A percentile compares a stretch with the other conserved stretches of the same genome.
Conservation (phyloP, 148 eudicot species). For the Cornus controversa region DNA sequence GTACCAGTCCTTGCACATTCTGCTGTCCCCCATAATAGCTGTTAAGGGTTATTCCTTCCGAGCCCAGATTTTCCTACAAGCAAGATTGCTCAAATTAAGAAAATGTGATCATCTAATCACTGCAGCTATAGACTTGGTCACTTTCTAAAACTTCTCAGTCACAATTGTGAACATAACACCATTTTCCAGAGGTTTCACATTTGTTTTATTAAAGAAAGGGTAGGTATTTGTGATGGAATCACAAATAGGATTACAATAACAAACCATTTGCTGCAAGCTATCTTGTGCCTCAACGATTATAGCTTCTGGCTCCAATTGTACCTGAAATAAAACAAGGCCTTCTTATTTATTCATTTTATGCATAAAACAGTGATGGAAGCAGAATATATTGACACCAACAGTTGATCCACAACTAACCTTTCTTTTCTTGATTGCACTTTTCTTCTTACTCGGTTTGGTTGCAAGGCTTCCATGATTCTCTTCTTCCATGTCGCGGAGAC, state of each 20-base stretch:
- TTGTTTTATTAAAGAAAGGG: no score
- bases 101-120: neutral
- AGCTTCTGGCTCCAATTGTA: constrained; percentile 65
- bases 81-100: neutral
- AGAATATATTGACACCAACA: constrained; percentile 11
- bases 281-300: constrained; percentile 67
- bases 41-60: constrained; percentile 67
- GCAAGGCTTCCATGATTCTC: constrained; percentile 61
- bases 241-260: constrained; percentile 30
- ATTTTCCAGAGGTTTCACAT: no score
- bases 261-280: constrained; percentile 76
- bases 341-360: constrained; percentile 29
- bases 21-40: constrained; percentile 79
- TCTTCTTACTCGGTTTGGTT: constrained; percentile 70
- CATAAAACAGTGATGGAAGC: constrained; percentile 15
- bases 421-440: constrained; percentile 71
- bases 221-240: neutral
- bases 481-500: constrained; percentile 79
- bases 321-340: constrained; percentile 39
- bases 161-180: neutral
- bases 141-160: neutral
- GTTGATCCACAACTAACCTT: constrained; percentile 48
- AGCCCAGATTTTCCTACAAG: constrained; percentile 69
- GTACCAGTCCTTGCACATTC: constrained; percentile 85
- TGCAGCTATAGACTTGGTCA: neutral